Evolutionary conservation across 768 basidiomycete species (phyloP).

Genomic region (Boletus fagicola): DNA sequence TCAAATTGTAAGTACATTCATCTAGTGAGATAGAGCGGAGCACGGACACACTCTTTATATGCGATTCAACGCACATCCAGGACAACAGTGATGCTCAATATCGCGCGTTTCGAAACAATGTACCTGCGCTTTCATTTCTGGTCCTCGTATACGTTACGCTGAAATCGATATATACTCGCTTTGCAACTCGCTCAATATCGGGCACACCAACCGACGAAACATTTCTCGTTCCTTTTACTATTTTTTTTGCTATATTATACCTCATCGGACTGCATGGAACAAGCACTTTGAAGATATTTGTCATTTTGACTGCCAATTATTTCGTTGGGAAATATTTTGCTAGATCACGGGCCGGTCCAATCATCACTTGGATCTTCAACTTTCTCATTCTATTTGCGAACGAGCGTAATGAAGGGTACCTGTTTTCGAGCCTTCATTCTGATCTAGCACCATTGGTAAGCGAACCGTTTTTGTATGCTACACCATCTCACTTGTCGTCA

Average conservation of each 20-base stretch:
- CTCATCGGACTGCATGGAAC: conserved; percentile 78
- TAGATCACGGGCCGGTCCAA: conserved; percentile 45
- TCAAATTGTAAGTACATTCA: conserved; percentile 56
- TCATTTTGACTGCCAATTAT: conserved; percentile 73
- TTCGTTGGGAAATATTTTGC: conserved; percentile 48
- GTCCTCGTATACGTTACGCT: conserved; percentile 52
- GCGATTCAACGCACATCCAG: conserved; percentile 39
- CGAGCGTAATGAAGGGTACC: conserved; percentile 73
- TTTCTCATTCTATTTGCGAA: conserved; percentile 70
- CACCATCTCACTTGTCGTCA: conserved; percentile 29
- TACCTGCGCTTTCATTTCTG: conserved; percentile 58
- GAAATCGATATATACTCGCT: conserved; percentile 49
- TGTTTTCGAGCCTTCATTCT: conserved; percentile 54
- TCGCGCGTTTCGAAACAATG: conserved; percentile 78
- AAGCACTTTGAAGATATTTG: conserved; percentile 72
- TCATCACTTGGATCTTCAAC: conserved; percentile 79
- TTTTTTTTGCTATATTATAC: conserved; percentile 60
- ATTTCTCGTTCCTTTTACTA: conserved; percentile 55
- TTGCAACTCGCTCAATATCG: conserved; percentile 21
- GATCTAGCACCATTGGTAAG: conserved; percentile 62
- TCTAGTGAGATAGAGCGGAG: not conserved
- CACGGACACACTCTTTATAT: not conserved
- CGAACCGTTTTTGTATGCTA: conserved; percentile 3
- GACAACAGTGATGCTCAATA: conserved; percentile 94
- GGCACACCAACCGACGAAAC: conserved; percentile 29